These are phyloP conservation scores for Hymenoscyphus infarciens DNA, from an alignment of 2,329 filamentous ascomycete genomes.

Conservation along the genomic window DNA sequence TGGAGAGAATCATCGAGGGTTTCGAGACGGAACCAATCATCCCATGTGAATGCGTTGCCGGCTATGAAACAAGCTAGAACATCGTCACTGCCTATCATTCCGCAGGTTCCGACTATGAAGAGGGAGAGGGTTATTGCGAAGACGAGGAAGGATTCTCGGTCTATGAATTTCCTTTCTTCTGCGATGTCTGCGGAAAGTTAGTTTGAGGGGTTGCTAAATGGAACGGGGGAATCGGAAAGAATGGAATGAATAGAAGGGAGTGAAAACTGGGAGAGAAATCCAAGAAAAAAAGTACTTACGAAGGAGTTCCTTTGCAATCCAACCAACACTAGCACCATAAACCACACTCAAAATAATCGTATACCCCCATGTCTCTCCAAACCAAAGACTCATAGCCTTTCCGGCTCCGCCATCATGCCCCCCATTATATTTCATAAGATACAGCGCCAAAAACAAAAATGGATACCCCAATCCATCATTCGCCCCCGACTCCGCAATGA, in stretches of 20 bases:
- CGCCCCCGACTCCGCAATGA: conserved; percentile 75
- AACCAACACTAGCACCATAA: conserved; percentile 76
- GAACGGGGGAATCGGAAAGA: neutral
- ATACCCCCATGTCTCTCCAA: conserved; percentile 82
- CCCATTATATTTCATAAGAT: conserved; percentile 73
- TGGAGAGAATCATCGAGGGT: conserved; percentile 90
- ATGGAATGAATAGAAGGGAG: neutral
- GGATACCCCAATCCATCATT: conserved; percentile 83
- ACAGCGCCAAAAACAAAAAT: conserved; percentile 80
- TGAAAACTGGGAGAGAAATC: neutral
- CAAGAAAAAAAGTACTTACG: conserved; percentile 52
- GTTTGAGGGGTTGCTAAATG: neutral
- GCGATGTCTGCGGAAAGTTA: conserved; percentile 40
- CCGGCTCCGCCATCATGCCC: conserved; percentile 54
- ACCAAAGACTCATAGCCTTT: conserved; percentile 75
- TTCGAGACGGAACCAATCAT: conserved; percentile 89
- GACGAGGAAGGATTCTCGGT: conserved; percentile 36
- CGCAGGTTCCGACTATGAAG: conserved; percentile 83
- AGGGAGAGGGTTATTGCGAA: conserved; percentile 79
- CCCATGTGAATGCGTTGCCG: conserved; percentile 87
- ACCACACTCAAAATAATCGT: conserved; percentile 73
- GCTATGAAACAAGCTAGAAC: conserved; percentile 90
- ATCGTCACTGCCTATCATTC: conserved; percentile 89
- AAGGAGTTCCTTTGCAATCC: conserved; percentile 75
- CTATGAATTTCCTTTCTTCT: conserved; percentile 68